Percentiles rank a stretch among this genome's conserved stretches.
Conservation (phyloP, 257 asterid genomes). For the Haberlea rhodopensis region DNA sequence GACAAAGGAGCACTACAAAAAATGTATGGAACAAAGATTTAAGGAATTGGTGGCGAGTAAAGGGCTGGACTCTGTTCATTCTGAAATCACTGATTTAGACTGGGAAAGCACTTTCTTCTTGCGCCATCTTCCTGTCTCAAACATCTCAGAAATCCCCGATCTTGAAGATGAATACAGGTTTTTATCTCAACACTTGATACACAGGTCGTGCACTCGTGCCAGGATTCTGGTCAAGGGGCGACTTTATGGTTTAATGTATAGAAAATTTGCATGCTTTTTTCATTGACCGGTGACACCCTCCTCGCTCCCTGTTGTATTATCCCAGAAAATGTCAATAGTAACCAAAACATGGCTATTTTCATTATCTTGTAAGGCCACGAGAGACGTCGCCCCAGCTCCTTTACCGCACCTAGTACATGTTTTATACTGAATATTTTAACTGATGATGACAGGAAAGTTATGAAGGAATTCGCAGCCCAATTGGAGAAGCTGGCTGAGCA, state of each 20-base stretch:
- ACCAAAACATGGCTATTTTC: background rate
- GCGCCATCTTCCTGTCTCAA: slow-evolving; percentile 56
- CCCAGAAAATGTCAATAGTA: no score
- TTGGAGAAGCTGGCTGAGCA: slow-evolving; percentile 46
- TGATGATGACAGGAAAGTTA: slow-evolving; percentile 31
- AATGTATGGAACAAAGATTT: slow-evolving; percentile 49
- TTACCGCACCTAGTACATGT: no score
- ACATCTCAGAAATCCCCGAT: slow-evolving; percentile 47
- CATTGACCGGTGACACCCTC: no score
- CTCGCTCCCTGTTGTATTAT: no score
- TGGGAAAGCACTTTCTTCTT: slow-evolving; percentile 67
- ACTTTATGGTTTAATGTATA: no score
- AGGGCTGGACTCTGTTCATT: slow-evolving; percentile 49
- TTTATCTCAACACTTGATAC: background rate
- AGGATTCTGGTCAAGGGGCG: no score
- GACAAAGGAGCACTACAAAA: slow-evolving; percentile 54
- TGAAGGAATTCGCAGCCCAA: slow-evolving; percentile 46
- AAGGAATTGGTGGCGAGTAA: slow-evolving; percentile 50
- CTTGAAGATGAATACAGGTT: slow-evolving; percentile 52
- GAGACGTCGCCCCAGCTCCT: no score
- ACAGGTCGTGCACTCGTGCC: no score
- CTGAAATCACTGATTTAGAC: no score
- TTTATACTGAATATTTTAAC: background rate
- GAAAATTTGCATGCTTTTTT: no score
- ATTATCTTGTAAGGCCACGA: no score